These are phyloP conservation scores for Quercus variabilis DNA, from an alignment of 306 rosid genomes.

Conservation along the genomic window DNA sequence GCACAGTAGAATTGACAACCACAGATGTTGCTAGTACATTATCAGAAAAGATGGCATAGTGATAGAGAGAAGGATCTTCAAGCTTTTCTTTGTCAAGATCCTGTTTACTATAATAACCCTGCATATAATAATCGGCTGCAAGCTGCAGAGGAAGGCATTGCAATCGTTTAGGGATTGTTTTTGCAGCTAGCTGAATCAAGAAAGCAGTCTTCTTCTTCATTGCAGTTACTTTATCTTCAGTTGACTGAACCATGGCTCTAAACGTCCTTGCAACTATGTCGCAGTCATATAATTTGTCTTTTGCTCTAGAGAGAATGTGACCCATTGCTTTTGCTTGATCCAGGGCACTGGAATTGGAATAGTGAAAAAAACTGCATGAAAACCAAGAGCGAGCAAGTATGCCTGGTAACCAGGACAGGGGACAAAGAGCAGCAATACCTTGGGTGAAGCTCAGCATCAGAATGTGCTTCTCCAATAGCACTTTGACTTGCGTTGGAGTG, in stretches of 20 bases:
- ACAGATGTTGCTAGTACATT: conserved; percentile 93
- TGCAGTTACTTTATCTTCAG: conserved; percentile 63
- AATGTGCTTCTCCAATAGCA: conserved; percentile 77
- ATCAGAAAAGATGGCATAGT: conserved; percentile 95
- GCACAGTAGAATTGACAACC: conserved; percentile 85
- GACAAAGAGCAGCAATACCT: conserved; percentile 50
- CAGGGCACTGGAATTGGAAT: conserved; percentile 60
- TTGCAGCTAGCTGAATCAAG: conserved; percentile 91
- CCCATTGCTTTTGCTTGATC: conserved; percentile 94
- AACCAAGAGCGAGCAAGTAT: conserved; percentile 19
- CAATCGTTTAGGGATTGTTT: conserved; percentile 83
- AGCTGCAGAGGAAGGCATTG: conserved; percentile 92
- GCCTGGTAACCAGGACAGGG: conserved; percentile 20
- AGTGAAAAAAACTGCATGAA: conserved; percentile 32
- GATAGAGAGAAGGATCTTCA: conserved; percentile 79
- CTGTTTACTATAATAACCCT: conserved; percentile 59
- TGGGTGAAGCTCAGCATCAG: conserved; percentile 80
- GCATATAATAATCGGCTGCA: conserved; percentile 71
- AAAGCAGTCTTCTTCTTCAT: conserved; percentile 82
- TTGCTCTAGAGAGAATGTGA: conserved; percentile 74
- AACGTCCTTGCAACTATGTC: conserved; percentile 64
- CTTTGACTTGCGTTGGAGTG: conserved; percentile 60
- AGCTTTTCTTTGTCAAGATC: conserved; percentile 48
- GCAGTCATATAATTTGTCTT: conserved; percentile 84
- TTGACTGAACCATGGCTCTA: conserved; percentile 86